Evolutionary conservation across 2,329 filamentous ascomycete genomes (phyloP).

Genomic region (Fusarium palustre): DNA sequence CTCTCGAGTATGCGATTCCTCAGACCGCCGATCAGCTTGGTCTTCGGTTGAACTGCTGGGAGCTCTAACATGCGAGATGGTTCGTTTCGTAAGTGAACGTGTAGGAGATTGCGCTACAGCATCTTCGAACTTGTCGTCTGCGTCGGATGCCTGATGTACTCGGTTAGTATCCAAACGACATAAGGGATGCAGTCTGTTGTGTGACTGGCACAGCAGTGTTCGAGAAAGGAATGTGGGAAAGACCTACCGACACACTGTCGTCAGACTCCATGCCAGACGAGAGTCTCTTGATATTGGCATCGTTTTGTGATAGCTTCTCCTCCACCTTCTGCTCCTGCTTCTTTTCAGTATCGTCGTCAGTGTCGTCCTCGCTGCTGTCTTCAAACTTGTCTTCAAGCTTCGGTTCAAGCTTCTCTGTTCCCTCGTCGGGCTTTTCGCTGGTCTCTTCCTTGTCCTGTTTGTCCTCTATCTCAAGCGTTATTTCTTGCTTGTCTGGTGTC

Average conservation of each 20-base stretch:
- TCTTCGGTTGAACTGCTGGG: conserved; percentile 33
- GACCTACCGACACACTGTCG: conserved; percentile 48
- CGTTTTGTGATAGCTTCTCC: conserved; percentile 35
- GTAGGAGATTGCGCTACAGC: conserved; percentile 74
- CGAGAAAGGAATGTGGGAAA: conserved; percentile 24
- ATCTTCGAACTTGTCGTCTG: conserved; percentile 77
- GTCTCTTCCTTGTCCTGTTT: neutral
- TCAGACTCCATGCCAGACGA: conserved; percentile 50
- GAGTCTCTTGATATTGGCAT: conserved; percentile 44
- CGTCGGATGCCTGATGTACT: conserved; percentile 47
- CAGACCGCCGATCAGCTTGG: conserved; percentile 23
- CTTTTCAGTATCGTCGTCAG: neutral
- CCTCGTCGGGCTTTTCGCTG: neutral
- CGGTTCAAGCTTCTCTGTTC: neutral
- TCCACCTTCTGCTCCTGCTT: conserved; percentile 7
- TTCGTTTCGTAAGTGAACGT: conserved; percentile 71
- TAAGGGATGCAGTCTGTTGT: conserved; percentile 33
- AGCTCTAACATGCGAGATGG: conserved; percentile 52
- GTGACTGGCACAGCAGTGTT: conserved; percentile 29
- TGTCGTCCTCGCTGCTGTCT: conserved; percentile 3
- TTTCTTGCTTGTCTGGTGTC: conserved; percentile 16
- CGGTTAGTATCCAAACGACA: conserved; percentile 31
- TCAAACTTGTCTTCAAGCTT: conserved; percentile 3
- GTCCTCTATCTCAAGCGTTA: neutral
- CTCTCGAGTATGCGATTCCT: conserved; percentile 24